Percentiles rank a stretch among this genome's conserved stretches.
phyloP scores from a whole-genome alignment of 1,139 yeast species.

The Kluyveromyces marxianus region DNA sequence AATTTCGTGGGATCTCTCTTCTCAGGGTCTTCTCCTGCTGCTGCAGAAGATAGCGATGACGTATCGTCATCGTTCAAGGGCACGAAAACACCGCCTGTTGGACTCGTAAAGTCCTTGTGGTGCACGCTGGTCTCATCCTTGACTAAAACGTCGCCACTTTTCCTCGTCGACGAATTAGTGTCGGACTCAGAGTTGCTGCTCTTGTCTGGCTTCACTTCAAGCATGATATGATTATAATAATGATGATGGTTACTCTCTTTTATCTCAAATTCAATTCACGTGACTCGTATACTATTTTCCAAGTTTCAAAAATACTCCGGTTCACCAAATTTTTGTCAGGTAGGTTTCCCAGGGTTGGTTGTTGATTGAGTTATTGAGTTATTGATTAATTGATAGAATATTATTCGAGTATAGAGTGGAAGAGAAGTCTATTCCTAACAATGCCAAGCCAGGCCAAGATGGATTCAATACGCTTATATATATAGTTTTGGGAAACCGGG shows the following conservation, averaged over 20 bases:
- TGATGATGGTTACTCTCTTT: too few relatives aligned
- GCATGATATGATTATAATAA: too few relatives aligned
- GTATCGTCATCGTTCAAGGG: conserved; percentile 1
- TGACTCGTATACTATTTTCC: background rate
- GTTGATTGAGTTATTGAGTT: too few relatives aligned
- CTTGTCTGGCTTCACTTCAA: background rate
- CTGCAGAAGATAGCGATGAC: background rate
- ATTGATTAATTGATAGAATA: too few relatives aligned
- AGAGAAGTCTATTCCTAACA: too few relatives aligned
- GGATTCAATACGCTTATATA: too few relatives aligned
- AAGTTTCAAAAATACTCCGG: too few relatives aligned
- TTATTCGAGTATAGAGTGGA: too few relatives aligned
- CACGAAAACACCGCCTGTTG: conserved; percentile 4
- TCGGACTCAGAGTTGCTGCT: background rate
- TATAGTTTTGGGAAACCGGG: too few relatives aligned
- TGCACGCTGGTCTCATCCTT: background rate
- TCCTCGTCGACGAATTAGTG: background rate
- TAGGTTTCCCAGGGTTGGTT: too few relatives aligned
- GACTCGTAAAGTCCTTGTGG: background rate
- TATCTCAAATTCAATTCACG: background rate
- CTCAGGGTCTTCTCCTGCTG: conserved; percentile 2
- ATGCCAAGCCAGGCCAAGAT: too few relatives aligned
- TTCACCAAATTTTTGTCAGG: too few relatives aligned
- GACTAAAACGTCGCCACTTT: background rate
- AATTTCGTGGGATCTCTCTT: conserved; percentile 4